Conservation (phyloP, 768 basidiomycete species). For the Candolleomyces aberdarensis region DNA sequence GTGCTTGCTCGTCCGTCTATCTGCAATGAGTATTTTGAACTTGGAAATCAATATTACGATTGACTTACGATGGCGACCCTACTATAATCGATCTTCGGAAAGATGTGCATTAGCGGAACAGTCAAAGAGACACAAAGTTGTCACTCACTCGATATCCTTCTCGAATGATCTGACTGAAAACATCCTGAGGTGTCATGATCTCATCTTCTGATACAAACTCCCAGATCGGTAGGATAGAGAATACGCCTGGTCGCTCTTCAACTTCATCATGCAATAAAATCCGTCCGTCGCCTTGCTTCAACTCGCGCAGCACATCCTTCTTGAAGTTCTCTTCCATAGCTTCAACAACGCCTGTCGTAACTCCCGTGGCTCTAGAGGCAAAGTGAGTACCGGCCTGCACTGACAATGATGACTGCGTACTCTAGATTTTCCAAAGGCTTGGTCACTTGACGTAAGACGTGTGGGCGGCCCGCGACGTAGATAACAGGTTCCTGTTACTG, state of each 20-base stretch:
- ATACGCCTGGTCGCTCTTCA: conserved; percentile 87
- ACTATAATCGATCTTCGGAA: conserved; percentile 70
- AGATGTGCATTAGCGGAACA: background rate
- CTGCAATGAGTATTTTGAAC: conserved; percentile 1
- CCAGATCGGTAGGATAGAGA: conserved; percentile 93
- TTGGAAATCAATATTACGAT: background rate
- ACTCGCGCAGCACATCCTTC: conserved; percentile 80
- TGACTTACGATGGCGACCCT: conserved; percentile 83
- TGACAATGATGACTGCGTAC: conserved; percentile 41
- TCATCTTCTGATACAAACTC: conserved; percentile 79
- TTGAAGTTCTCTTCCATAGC: conserved; percentile 88
- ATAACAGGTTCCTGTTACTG: conserved; percentile 80
- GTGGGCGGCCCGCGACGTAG: conserved; percentile 82
- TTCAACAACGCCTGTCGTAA: conserved; percentile 88
- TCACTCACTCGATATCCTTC: conserved; percentile 72
- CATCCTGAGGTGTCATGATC: conserved; percentile 85
- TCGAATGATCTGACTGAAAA: conserved; percentile 66
- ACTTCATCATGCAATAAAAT: conserved; percentile 94
- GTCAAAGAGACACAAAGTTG: conserved; percentile 1
- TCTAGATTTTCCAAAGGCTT: conserved; percentile 93
- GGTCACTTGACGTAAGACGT: conserved; percentile 85
- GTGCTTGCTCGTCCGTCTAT: conserved; percentile 96
- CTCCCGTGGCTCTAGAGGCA: conserved; percentile 76
- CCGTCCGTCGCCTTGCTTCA: conserved; percentile 67
- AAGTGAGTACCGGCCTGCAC: background rate